Base-by-base conservation (phyloP, 2,329 filamentous ascomycete genomes). In the Penicillium concentricum region DNA sequence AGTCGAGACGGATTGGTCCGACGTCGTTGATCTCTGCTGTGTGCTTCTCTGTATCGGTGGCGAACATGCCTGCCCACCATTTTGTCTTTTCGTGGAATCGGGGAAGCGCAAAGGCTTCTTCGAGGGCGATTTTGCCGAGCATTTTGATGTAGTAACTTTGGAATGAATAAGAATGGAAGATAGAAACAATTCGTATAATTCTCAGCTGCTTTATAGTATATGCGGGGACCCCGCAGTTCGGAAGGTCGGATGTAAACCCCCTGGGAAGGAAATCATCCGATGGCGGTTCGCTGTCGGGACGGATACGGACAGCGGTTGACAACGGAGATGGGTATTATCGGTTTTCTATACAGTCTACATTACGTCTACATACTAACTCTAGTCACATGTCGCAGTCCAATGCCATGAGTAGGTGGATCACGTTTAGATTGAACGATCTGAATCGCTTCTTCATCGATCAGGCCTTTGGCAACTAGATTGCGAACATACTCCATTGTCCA, bases 31-130 rank as follows among this genome's bases (percentile, higher is more conserved):
- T 87, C 70, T 87, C 83, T 26, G 71, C 74, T 53, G 79, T 78
- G 59, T 87, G 84, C 69, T 81, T 82, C 12, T 84, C 82, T 2
- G 82, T 76, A 61, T 87, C 80, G n/a, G 81, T 76, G 15, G 83
- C 79, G 66, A 87, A 87, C 22, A 87, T 70, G 5, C 76, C 72
- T 1, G 84, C 85, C 84, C 84, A 86, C 83, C 84, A 86, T 63
- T 76, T 74, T 5, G 82, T 84, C 69, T 81, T 82, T 60, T 86
- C 82, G 44, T 80, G 76, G 59, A 86, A 78, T 34, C 83, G 79
- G 43, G 85, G 83, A 7, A 86, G 76, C 58, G 81, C 81, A 60
- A 86, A 87, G 15, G 84, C 83, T 72, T 87, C 84, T 69, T 87
- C 84, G 22, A 87, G 76, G 13, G 82, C 81, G 56, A 87, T 78